Percentiles rank a stretch among this genome's conserved stretches.
Evolutionary conservation across 2,329 filamentous ascomycete genomes (phyloP).

Genomic region (Xylariaceae sp.): DNA sequence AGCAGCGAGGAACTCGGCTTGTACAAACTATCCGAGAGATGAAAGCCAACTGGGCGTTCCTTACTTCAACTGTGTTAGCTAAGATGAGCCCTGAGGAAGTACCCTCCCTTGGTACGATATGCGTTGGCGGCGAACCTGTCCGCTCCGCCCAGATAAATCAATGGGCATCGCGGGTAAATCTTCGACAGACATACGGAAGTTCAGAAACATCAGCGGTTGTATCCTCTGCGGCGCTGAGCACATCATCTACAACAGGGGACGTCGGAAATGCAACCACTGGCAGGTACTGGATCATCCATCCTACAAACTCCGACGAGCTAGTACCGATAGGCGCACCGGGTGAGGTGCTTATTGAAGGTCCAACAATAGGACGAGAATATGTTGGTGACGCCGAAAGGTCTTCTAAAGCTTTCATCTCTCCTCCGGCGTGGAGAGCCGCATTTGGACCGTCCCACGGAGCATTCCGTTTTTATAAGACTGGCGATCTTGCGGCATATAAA

Average conservation of each 20-base stretch:
- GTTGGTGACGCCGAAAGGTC: slow-evolving; percentile 25
- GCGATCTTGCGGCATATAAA: slow-evolving; percentile 48
- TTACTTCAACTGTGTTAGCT: slow-evolving; percentile 14
- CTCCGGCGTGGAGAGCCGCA: slow-evolving; percentile 11
- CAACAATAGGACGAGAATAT: slow-evolving; percentile 20
- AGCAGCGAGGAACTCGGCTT: slow-evolving; percentile 34
- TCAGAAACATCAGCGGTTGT: slow-evolving; percentile 17
- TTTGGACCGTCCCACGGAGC: background rate
- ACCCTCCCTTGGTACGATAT: slow-evolving; percentile 12
- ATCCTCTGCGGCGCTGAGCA: background rate
- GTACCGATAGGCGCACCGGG: slow-evolving; percentile 25
- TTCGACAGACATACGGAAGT: slow-evolving; percentile 13
- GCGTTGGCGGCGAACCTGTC: slow-evolving; percentile 17
- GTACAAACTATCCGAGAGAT: slow-evolving; percentile 13
- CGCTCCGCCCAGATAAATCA: slow-evolving; percentile 3
- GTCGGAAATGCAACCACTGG: slow-evolving; percentile 7
- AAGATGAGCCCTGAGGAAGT: slow-evolving; percentile 10
- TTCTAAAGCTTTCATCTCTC: slow-evolving; percentile 14
- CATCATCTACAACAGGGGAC: background rate
- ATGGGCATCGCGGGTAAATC: slow-evolving; percentile 11
- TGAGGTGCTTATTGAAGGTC: slow-evolving; percentile 27
- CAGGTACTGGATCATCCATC: slow-evolving; percentile 24
- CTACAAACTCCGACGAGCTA: slow-evolving; percentile 17
- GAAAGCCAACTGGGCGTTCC: slow-evolving; percentile 13
- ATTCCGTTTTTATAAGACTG: slow-evolving; percentile 47